Conservation (phyloP, 495 filamentous ascomycete genomes). For the Pseudevernia furfuracea region DNA sequence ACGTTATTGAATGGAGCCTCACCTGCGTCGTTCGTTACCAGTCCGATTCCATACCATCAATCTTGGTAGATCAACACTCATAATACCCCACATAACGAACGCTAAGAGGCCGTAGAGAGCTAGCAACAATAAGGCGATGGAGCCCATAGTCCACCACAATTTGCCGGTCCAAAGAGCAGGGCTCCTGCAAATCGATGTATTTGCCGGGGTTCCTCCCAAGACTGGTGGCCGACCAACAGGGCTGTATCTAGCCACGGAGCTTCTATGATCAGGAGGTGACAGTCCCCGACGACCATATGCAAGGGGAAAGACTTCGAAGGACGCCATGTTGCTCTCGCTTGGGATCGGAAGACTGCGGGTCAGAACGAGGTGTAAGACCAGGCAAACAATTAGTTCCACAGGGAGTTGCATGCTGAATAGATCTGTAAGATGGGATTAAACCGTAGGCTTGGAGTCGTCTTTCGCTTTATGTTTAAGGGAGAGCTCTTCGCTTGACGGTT, state of each 20-base stretch:
- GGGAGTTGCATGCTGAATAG: neutral
- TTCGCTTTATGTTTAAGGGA: neutral
- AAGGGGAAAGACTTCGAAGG: neutral
- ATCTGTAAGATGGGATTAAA: neutral
- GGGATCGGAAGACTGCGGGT: neutral
- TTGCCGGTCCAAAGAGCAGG: neutral
- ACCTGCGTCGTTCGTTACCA: neutral
- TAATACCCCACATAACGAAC: neutral
- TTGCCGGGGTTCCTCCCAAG: neutral
- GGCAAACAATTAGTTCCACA: neutral
- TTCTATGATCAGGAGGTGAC: neutral
- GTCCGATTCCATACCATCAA: neutral
- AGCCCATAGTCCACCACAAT: neutral
- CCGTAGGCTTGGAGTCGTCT: neutral
- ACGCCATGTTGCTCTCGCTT: neutral
- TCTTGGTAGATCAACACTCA: slow-evolving; percentile 1
- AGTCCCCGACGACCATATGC: neutral
- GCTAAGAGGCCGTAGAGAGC: neutral
- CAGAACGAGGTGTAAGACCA: neutral
- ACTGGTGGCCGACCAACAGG: neutral
- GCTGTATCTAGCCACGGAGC: neutral
- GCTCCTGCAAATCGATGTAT: neutral
- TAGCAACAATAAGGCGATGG: neutral
- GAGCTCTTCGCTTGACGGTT: neutral
- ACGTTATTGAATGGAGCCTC: neutral